phyloP scores from a whole-genome alignment of 768 basidiomycete species.

The Rhizopogon salebrosus region DNA sequence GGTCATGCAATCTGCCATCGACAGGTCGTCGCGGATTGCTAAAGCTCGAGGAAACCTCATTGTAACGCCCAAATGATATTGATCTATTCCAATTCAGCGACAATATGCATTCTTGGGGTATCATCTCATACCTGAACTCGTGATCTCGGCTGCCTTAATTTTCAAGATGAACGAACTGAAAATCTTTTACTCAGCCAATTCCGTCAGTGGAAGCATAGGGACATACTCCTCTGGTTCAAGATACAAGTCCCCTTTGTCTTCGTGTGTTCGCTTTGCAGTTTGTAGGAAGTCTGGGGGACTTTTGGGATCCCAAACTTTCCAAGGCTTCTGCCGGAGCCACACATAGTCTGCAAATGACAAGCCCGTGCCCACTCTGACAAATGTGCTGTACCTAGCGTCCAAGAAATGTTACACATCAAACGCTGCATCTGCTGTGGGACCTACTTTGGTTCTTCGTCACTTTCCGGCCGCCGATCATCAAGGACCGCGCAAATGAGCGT shows the following conservation, averaged over 20 bases:
- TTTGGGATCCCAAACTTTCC: constrained; percentile 76
- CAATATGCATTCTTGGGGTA: neutral
- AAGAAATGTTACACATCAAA: neutral
- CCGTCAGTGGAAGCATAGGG: neutral
- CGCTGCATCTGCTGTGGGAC: constrained; percentile 6
- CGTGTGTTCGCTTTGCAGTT: constrained; percentile 53
- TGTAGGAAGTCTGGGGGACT: constrained; percentile 66
- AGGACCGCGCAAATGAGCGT: constrained; percentile 85
- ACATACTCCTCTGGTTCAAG: constrained; percentile 83
- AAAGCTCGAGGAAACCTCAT: constrained; percentile 93
- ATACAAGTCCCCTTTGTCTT: constrained; percentile 89
- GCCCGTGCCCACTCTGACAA: constrained; percentile 89
- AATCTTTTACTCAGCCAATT: constrained; percentile 1
- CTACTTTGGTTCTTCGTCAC: constrained; percentile 62
- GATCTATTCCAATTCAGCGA: constrained; percentile 40
- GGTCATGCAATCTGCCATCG: constrained; percentile 65
- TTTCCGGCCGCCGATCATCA: constrained; percentile 57
- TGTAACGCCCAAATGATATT: constrained; percentile 80
- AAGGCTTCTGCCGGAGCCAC: constrained; percentile 77
- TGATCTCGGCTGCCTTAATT: constrained; percentile 92
- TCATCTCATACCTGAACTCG: constrained; percentile 52
- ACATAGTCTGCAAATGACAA: constrained; percentile 82
- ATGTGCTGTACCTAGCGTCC: constrained; percentile 66
- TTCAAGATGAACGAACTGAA: constrained; percentile 87
- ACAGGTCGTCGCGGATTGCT: constrained; percentile 73